Evolutionary conservation across 805 yeast species (phyloP).

Genomic region (Lachancea sp.): DNA sequence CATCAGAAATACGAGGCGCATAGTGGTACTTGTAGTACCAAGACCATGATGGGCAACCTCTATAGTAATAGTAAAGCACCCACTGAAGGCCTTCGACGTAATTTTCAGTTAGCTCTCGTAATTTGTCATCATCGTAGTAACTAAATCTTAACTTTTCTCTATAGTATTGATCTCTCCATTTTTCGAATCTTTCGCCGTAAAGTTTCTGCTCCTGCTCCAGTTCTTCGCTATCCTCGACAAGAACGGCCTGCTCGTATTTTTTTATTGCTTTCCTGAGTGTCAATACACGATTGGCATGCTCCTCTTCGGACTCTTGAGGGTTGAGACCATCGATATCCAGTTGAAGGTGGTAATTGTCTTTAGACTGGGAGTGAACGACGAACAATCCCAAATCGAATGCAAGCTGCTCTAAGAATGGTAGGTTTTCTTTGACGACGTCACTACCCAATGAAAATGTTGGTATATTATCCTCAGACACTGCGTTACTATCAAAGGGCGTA

Average conservation of each 20-base stretch:
- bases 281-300: constrained; percentile 46
- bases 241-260: constrained; percentile 54
- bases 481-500: constrained; percentile 23
- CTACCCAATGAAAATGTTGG: constrained; percentile 42
- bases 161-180: constrained; percentile 86
- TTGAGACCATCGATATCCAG: constrained; percentile 70
- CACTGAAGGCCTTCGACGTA: constrained; percentile 94
- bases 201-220: constrained; percentile 47
- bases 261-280: constrained; percentile 51
- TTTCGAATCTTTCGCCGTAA: constrained; percentile 65
- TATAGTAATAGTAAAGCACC: constrained; percentile 88
- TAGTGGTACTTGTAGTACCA: constrained; percentile 91
- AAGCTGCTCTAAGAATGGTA: constrained; percentile 56
- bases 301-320: constrained; percentile 62
- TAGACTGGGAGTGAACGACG: constrained; percentile 55
- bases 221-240: constrained; percentile 52
- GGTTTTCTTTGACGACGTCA: constrained; percentile 36
- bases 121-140: constrained; percentile 50
- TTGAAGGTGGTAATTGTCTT: constrained; percentile 50
- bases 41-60: constrained; percentile 91
- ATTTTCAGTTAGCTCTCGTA: constrained; percentile 63
- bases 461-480: constrained; percentile 34
- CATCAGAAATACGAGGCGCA: constrained; percentile 90
- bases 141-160: constrained; percentile 70
- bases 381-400: constrained; percentile 63